Evolutionary conservation across 768 basidiomycete species (phyloP).

Genomic region (Tricholoma flavovirens): DNA sequence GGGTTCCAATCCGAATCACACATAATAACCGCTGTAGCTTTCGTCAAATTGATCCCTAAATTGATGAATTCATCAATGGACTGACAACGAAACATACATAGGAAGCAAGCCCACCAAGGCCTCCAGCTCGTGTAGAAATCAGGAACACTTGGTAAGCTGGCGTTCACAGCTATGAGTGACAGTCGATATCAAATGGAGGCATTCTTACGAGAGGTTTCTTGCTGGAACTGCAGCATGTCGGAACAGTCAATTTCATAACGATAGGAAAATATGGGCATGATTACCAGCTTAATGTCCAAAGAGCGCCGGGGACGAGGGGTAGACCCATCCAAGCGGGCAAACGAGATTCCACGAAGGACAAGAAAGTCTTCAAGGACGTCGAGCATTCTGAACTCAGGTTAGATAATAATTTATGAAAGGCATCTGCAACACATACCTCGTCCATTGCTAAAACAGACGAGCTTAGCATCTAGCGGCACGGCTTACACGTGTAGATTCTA

Average conservation of each 20-base stretch:
- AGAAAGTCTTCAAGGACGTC: slow-evolving; percentile 67
- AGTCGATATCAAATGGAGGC: neutral
- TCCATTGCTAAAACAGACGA: slow-evolving; percentile 46
- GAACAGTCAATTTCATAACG: neutral
- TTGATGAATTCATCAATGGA: slow-evolving; percentile 15
- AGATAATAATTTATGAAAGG: neutral
- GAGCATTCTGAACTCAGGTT: slow-evolving; percentile 44
- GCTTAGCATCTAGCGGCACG: neutral
- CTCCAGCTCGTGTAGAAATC: slow-evolving; percentile 67
- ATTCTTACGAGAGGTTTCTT: slow-evolving; percentile 46
- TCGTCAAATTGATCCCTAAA: slow-evolving; percentile 77
- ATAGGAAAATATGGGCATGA: neutral
- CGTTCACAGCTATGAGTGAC: slow-evolving; percentile 1
- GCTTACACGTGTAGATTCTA: neutral
- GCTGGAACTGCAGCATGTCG: slow-evolving; percentile 42
- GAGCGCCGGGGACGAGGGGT: slow-evolving; percentile 48
- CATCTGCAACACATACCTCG: slow-evolving; percentile 26
- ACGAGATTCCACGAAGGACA: slow-evolving; percentile 50
- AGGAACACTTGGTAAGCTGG: slow-evolving; percentile 62
- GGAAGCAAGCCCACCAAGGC: slow-evolving; percentile 42
- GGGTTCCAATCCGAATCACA: slow-evolving; percentile 70
- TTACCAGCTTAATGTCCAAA: slow-evolving; percentile 51
- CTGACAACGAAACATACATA: neutral
- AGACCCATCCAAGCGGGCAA: slow-evolving; percentile 55
- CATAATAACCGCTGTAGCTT: slow-evolving; percentile 75